Conservation (phyloP, 495 filamentous ascomycete species). For the Haplographium delicatum region DNA sequence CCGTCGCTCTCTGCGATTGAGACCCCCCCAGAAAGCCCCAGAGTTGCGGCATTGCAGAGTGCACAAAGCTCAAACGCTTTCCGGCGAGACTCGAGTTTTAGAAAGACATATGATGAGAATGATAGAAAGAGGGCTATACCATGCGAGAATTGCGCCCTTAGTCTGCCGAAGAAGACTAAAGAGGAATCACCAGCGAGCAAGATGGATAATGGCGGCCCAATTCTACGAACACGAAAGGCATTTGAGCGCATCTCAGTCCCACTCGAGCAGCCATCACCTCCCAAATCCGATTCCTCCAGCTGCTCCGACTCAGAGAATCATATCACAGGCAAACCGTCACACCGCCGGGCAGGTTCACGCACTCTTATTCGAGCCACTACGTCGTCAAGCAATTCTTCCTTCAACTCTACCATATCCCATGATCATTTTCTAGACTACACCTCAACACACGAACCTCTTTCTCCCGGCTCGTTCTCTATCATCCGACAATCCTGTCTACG, state of each 20-base stretch:
- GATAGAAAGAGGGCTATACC: constrained; percentile 47
- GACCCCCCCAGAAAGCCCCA: constrained; percentile 60
- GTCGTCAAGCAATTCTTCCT: constrained; percentile 34
- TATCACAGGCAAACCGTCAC: constrained; percentile 9
- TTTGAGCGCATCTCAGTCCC: constrained; percentile 18
- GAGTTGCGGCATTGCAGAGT: constrained; percentile 26
- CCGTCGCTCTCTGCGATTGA: constrained; percentile 29
- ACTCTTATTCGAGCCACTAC: constrained; percentile 13
- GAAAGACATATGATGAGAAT: constrained; percentile 51
- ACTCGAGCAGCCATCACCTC: constrained; percentile 14
- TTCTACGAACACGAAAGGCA: constrained; percentile 25
- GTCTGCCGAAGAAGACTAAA: constrained; percentile 47
- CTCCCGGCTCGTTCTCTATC: constrained; percentile 73
- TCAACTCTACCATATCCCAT: constrained; percentile 45
- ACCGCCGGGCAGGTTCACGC: constrained; percentile 4
- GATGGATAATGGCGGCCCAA: constrained; percentile 21
- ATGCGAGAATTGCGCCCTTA: constrained; percentile 59
- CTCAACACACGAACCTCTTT: constrained; percentile 73
- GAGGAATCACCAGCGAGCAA: constrained; percentile 15
- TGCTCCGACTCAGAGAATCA: constrained; percentile 22
- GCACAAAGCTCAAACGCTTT: constrained; percentile 25
- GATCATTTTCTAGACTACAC: constrained; percentile 82
- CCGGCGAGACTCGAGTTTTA: constrained; percentile 45
- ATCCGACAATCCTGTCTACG: constrained; percentile 81
- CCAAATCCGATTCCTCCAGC: constrained; percentile 18